Evolutionary conservation across 495 filamentous ascomycete species (phyloP).

Genomic region (Penicillium crystallinum): DNA sequence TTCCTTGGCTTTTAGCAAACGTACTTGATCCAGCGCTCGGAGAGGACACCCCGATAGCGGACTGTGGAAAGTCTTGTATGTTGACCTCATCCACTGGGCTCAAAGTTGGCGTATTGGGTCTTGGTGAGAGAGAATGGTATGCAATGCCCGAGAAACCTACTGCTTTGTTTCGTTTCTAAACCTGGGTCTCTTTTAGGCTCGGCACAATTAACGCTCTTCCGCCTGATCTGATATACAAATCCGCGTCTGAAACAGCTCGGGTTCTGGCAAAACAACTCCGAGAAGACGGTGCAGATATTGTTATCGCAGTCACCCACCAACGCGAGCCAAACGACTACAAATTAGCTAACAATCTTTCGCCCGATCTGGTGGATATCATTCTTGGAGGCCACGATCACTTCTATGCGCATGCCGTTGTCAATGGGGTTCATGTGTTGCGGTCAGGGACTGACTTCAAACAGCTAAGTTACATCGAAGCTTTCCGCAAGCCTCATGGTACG

Average conservation of each 20-base stretch:
- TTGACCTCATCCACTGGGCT: conserved; percentile 74
- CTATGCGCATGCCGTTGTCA: conserved; percentile 70
- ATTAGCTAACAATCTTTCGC: conserved; percentile 60
- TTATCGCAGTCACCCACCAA: conserved; percentile 79
- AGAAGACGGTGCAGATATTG: conserved; percentile 70
- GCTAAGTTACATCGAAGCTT: conserved; percentile 77
- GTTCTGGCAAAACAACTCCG: conserved; percentile 65
- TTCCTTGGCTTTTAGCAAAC: conserved; percentile 88
- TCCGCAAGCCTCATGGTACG: conserved; percentile 39
- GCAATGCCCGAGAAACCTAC: not conserved
- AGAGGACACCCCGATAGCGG: conserved; percentile 59
- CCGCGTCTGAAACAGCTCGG: conserved; percentile 63
- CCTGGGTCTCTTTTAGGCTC: conserved; percentile 47
- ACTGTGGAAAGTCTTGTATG: conserved; percentile 64
- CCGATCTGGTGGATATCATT: conserved; percentile 73
- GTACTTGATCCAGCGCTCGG: conserved; percentile 75
- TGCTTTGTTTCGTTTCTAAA: not conserved
- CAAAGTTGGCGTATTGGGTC: conserved; percentile 78
- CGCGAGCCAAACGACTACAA: conserved; percentile 83
- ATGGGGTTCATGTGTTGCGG: conserved; percentile 72
- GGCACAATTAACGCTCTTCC: conserved; percentile 83
- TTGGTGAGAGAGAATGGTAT: conserved; percentile 70
- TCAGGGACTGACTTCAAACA: conserved; percentile 90
- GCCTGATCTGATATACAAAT: conserved; percentile 72
- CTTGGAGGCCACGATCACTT: conserved; percentile 89